Percentiles rank a stretch among this genome's conserved stretches.
Evolutionary conservation across 768 basidiomycete genomes (phyloP).

Genomic region (Mycena pura): DNA sequence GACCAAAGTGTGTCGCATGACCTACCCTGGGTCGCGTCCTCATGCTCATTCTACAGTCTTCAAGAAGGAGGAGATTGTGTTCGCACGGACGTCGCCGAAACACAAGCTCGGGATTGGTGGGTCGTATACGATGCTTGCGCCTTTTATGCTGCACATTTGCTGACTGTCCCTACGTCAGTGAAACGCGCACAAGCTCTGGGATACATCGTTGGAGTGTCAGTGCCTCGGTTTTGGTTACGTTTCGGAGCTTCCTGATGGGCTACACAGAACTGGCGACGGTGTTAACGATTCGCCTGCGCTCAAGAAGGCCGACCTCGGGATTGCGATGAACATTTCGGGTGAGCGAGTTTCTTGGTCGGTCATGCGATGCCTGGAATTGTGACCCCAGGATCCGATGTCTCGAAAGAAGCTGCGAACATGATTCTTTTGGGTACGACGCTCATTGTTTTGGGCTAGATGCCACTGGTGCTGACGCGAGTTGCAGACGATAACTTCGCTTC

Average conservation of each 20-base stretch:
- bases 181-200: conserved; percentile 75
- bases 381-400: conserved; percentile 61
- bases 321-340: conserved; percentile 76
- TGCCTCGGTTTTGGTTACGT: conserved; percentile 7
- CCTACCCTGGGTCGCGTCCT: background rate
- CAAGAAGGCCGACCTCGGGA: conserved; percentile 75
- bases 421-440: conserved; percentile 61
- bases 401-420: conserved; percentile 80
- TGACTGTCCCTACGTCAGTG: conserved; percentile 45
- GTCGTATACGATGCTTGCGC: conserved; percentile 27
- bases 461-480: background rate
- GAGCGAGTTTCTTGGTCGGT: background rate
- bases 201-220: conserved; percentile 76
- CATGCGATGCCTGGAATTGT: background rate
- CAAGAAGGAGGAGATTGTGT: conserved; percentile 72
- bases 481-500: conserved; percentile 77
- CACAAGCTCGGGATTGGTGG: conserved; percentile 77
- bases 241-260: conserved; percentile 5
- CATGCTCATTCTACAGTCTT: conserved; percentile 52
- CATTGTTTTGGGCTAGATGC: background rate
- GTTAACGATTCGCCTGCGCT: conserved; percentile 77
- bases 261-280: conserved; percentile 69
- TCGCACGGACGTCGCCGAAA: conserved; percentile 74
- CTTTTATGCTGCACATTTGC: background rate
- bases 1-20: conserved; percentile 55